Evolutionary conservation across 2,329 filamentous ascomycete species (phyloP), one percentile per base, ranked within the genome.

Genomic region (Colletotrichum nymphaeae): DNA sequence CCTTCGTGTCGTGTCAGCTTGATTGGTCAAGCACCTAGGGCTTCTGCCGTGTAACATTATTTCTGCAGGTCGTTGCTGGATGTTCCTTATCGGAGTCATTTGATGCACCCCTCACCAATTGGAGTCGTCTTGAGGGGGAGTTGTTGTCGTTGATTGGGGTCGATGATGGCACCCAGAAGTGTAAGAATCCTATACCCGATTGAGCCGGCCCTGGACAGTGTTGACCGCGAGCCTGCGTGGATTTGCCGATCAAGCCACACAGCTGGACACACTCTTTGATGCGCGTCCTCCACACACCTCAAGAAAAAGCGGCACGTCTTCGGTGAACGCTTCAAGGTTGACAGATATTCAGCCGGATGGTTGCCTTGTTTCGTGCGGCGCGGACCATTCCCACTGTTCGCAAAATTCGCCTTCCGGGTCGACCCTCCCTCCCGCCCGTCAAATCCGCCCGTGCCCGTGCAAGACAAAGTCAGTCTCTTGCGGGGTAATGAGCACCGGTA

Each of bases 351-450:
- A 42, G 37, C 46, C 52, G 32, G 46, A 19, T n/a, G 42, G 70
- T 62, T 65, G 70, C 70, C 70, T 73, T 28, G 26, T 69, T 56
- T 46, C 26, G 46, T 19, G 28, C 52, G 26, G 49, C 24, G 67
- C 70, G 60, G 28, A 70, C 67, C 60, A 32, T 73, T 55, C 7
- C 42, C 42, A 64, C 6, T 49, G 28, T 12, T 58, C 5, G 28
- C 19, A 32, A 35, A 19, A 28, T 63, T 57, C 67, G 53, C 67
- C 60, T 60, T 37, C 24, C 70, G 60, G 59, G 56, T 70, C 56
- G 67, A 37, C 12, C 67, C 60, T 63, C 60, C 67, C 59, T 70
- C 60, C 53, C 60, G 55, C 70, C 55, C 59, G 30, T 72, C 66
- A 46, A 60, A 32, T 57, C 32, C 37, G 32, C 63, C 42, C 16